These are phyloP conservation scores for Bauhinia variegata DNA, from an alignment of 306 rosid genomes.

Conservation along the genomic window DNA sequence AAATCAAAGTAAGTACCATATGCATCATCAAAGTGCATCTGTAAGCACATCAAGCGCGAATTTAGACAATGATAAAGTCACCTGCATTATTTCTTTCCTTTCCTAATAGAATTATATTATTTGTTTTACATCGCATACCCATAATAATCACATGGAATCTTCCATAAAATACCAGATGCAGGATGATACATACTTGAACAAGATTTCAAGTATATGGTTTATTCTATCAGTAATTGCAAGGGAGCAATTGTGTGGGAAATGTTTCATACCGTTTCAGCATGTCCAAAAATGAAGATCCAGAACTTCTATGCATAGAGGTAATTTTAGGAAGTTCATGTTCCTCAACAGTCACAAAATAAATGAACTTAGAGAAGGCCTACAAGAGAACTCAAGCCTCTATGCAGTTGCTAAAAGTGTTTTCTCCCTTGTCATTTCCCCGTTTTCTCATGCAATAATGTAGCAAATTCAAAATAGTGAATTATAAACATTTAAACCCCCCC, in stretches of 20 bases:
- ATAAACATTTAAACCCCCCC: neutral
- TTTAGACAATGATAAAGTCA: constrained; percentile 37
- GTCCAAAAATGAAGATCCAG: neutral
- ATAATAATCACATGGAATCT: no score
- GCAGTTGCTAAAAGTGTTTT: neutral
- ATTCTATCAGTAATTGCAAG: neutral
- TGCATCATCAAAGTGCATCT: constrained; percentile 81
- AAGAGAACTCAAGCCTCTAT: constrained; percentile 7
- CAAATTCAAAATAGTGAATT: no score
- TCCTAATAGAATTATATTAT: neutral
- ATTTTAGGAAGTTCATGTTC: constrained; percentile 10
- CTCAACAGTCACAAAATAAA: constrained; percentile 11
- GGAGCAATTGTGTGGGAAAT: neutral
- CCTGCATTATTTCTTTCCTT: constrained; percentile 17
- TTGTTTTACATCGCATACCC: neutral
- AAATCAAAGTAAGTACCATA: constrained; percentile 88
- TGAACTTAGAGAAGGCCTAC: constrained; percentile 15
- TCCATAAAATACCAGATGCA: constrained; percentile 11
- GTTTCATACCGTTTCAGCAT: neutral
- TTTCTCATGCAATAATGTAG: neutral
- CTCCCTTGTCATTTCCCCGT: neutral
- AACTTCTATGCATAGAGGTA: constrained; percentile 7
- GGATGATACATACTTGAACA: neutral
- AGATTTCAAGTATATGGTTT: neutral
- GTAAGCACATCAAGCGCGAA: constrained; percentile 47